Conservation (phyloP, 495 filamentous ascomycete genomes). For the Penicillium chermesinum region DNA sequence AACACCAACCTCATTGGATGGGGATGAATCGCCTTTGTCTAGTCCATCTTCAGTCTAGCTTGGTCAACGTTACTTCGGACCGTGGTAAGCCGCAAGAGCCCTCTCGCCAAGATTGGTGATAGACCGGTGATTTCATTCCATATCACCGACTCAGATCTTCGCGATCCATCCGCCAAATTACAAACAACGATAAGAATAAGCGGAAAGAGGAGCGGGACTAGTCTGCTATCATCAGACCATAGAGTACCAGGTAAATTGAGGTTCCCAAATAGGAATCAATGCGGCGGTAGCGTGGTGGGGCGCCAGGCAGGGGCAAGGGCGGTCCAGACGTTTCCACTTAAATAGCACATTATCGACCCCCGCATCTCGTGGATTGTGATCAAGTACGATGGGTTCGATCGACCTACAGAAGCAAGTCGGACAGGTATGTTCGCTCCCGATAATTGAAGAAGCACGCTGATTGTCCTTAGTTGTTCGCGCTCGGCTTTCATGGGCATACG, state of each 20-base stretch:
- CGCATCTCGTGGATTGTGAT: not conserved
- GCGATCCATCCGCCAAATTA: too few species aligned
- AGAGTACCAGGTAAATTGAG: too few species aligned
- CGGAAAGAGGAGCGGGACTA: too few species aligned
- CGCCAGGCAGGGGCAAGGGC: not conserved
- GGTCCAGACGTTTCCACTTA: not conserved
- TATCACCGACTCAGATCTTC: too few species aligned
- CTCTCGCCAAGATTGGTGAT: too few species aligned
- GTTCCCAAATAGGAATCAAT: not conserved
- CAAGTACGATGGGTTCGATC: slow-evolving; percentile 16
- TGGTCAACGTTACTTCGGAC: too few species aligned
- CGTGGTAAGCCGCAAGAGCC: too few species aligned
- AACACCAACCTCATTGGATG: not conserved
- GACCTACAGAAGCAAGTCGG: slow-evolving; percentile 31
- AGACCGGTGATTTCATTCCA: too few species aligned
- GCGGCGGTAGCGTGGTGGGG: not conserved
- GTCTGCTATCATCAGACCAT: too few species aligned
- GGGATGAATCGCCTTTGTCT: too few species aligned
- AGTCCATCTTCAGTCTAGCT: too few species aligned
- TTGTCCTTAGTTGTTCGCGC: slow-evolving; percentile 40
- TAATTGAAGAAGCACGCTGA: not conserved
- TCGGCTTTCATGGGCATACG: slow-evolving; percentile 43
- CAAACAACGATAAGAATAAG: too few species aligned
- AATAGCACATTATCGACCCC: not conserved
- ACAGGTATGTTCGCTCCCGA: slow-evolving; percentile 19